Percentiles rank a stretch among this genome's conserved stretches.
phyloP scores from a whole-genome alignment of 306 rosid genomes.

The Abrus pulchellus region DNA sequence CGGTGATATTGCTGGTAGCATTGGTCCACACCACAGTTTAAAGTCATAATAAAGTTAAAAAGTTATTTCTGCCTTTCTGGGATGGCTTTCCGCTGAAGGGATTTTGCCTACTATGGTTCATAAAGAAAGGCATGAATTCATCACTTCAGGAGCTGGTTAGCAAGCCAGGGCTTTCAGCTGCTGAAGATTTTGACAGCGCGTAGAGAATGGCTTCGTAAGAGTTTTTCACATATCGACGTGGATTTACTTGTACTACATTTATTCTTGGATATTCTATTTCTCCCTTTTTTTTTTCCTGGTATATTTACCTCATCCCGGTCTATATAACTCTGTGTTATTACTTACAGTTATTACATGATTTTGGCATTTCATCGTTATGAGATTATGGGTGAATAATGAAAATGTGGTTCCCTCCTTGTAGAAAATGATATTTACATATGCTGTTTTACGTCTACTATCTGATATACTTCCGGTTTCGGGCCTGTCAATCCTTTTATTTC shows the following conservation, averaged over 20 bases:
- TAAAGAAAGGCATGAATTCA: constrained; percentile 54
- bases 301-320: constrained; percentile 40
- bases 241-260: constrained; percentile 49
- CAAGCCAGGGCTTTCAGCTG: constrained; percentile 50
- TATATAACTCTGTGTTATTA: constrained; percentile 48
- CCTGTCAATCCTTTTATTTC: background rate
- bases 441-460: background rate
- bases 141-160: constrained; percentile 52
- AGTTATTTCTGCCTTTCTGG: constrained; percentile 49
- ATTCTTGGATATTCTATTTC: constrained; percentile 43
- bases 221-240: constrained; percentile 48
- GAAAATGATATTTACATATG: background rate
- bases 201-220: constrained; percentile 48
- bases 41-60: constrained; percentile 51
- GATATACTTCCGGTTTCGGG: background rate
- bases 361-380: constrained; percentile 42
- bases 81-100: constrained; percentile 48
- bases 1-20: constrained; percentile 53
- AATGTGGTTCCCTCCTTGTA: constrained; percentile 2
- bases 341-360: constrained; percentile 48
- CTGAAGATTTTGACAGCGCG: constrained; percentile 63
- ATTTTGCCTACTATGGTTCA: constrained; percentile 48
- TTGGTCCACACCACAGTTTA: constrained; percentile 49
- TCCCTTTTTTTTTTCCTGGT: constrained; percentile 35
- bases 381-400: constrained; percentile 31